Evolutionary conservation across 495 filamentous ascomycete genomes (phyloP), one percentile per base, ranked within the genome.

Genomic region (Physcia stellaris): DNA sequence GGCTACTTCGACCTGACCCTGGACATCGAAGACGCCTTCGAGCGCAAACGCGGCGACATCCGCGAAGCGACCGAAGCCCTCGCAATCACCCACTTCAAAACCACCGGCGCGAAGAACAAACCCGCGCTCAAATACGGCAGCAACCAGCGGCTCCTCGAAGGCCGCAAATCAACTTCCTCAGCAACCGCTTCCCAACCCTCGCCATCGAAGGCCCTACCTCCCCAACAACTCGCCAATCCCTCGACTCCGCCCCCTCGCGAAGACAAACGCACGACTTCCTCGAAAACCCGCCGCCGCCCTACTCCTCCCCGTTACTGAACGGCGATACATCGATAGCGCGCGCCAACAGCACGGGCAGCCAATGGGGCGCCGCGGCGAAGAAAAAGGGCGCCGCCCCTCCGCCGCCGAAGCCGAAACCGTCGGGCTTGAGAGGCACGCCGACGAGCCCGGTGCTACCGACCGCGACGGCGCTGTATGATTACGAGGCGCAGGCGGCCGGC

Each of bases 1-100:
- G 84, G 81, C 41, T 99, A 99, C 62, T 99, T 99, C 57, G 80
- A 99, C 54, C 71, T 99, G 24, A 79, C 80, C 7, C 67, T 80
- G 21, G 87, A 90, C 55, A 73, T 99, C 10, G 86, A 93, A 52
- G 86, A 84, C 43, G 86, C 85, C 29, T 99, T 90, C 52, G 69
- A 83, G 49, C 68, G 68, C 50, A 95, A 95, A 59, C 78, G 85
- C 11, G 92, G 87, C 11, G 77, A 86, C 52, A 70, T 94, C 32
- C 71, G 86, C 55, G 85, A 92, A 43, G 73, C 68, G 35, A 74
- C 81, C 9, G 90, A 99, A 57, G 74, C 69, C 15, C 70, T 99
- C 7, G 64, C 64, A 11, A 71, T 99, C 39, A 75, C 81, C 27
- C 80, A 83, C 49, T 96, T 84, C 70, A 94, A 87, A 58, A 82